Evolutionary conservation across 306 rosid species (phyloP), one percentile per base, ranked within the genome.

Genomic region (Dryas alaskensis): DNA sequence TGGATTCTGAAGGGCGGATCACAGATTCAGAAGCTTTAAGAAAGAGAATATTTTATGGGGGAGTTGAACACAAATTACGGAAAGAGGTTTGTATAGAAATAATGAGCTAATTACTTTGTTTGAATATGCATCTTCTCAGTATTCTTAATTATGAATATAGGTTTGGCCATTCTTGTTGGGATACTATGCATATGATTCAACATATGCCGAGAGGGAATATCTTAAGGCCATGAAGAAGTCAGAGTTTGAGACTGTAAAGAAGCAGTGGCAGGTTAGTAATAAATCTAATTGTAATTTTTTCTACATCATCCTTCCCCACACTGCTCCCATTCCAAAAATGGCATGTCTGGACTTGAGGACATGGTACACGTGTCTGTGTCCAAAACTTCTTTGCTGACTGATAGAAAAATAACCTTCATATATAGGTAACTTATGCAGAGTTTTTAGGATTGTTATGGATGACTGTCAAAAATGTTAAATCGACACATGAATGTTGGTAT

Each of bases 11-110:
- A 87, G 98, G 99, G 49, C 83, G 96, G 77, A 89, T 92, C 73
- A 67, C 51, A 14, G 90, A 95, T 84, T 79, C 96, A 65, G 83
- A 83, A 79, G 91, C 92, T 71, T 81, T 95, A 69, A 86, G 93
- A 79, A 92, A 81, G 86, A 90, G 99, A 84, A 84, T 92, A 80
- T 95, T 95, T 86, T 95, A 95, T 81, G 99, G 99, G 7, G 98
- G 99, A 70, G 90, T 95, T 74, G 93, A 95, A 79, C 96, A 95
- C 65, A 61, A 79, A 22, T 73, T 92, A 73, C 92, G 97, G 51
- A 84, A 86, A 79, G 92, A 90, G 96, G 99, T 95, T 67, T 71
- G 87, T 55, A 50, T 73, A 51, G 71, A 70, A 49, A 58, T 13
- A 27, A 44, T 69, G 63, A 74, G 77, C 57, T 60, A 40, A 65